Evolutionary conservation across 441 rosid species (phyloP).

Genomic region (Populus trichocarpa): DNA sequence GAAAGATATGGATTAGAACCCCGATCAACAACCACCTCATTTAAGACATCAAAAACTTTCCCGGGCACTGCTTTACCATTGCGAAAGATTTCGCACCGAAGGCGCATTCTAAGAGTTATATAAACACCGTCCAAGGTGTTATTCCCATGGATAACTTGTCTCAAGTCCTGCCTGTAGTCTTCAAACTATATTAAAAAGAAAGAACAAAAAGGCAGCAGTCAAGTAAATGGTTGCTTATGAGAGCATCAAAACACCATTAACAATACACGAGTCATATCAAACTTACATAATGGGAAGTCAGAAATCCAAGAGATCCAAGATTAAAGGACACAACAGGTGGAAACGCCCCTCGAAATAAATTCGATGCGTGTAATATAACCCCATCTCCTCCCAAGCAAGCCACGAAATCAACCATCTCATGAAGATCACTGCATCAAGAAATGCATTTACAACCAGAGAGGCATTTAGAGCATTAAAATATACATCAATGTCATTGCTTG

Average conservation of each 20-base stretch:
- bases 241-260: conserved; percentile 14
- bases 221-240: not conserved
- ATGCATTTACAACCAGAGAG: conserved; percentile 13
- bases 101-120: conserved; percentile 96
- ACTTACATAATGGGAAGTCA: conserved; percentile 87
- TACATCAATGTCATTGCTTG: not conserved
- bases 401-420: conserved; percentile 94
- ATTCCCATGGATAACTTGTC: conserved; percentile 84
- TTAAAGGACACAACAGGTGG: conserved; percentile 97
- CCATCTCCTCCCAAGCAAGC: conserved; percentile 99
- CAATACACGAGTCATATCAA: conserved; percentile 7
- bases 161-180: conserved; percentile 75
- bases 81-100: conserved; percentile 80
- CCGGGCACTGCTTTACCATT: conserved; percentile 91
- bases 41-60: conserved; percentile 87
- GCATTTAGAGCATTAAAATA: conserved; percentile 7
- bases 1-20: conserved; percentile 99
- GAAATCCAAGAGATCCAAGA: conserved; percentile 98
- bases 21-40: conserved; percentile 90
- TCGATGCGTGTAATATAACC: conserved; percentile 92
- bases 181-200: conserved; percentile 52
- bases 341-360: conserved; percentile 84
- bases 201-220: conserved; percentile 14
- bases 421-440: conserved; percentile 68
- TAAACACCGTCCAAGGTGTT: conserved; percentile 83